A percentile compares a stretch with the other conserved stretches of the same genome.
Evolutionary conservation across 495 filamentous ascomycete species (phyloP).

Genomic region (Neurospora terricola): DNA sequence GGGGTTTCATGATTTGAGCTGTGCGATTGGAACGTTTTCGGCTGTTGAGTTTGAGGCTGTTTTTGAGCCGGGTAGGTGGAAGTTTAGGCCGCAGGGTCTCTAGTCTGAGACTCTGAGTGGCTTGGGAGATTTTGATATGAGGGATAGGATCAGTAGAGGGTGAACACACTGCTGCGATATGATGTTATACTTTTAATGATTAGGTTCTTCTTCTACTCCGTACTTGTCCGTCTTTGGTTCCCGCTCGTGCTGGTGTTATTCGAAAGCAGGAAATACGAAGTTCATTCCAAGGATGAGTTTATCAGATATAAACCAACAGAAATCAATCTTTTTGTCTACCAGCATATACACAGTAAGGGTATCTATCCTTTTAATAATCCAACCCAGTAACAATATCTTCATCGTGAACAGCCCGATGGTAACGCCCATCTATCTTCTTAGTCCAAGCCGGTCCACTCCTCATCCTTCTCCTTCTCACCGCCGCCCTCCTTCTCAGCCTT

Average conservation of each 20-base stretch:
- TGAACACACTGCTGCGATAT: neutral
- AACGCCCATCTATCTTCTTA: conserved; percentile 32
- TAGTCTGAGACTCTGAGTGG: neutral
- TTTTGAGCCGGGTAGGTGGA: conserved; percentile 45
- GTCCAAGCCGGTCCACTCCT: conserved; percentile 60
- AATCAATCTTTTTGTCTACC: neutral
- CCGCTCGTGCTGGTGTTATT: neutral
- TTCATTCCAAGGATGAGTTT: neutral
- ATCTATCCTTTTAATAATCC: neutral
- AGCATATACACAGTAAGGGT: neutral
- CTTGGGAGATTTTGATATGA: neutral
- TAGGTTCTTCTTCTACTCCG: neutral
- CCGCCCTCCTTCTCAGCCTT: conserved; percentile 21
- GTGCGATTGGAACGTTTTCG: conserved; percentile 67
- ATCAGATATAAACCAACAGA: neutral
- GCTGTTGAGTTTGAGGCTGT: conserved; percentile 60
- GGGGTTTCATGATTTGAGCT: conserved; percentile 71
- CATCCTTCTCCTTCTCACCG: conserved; percentile 32
- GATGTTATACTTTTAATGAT: neutral
- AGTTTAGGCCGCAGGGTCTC: conserved; percentile 13
- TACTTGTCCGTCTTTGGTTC: neutral
- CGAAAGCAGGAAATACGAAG: neutral
- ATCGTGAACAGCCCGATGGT: neutral
- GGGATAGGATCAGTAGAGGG: neutral
- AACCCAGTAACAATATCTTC: neutral